These are phyloP conservation scores for Bryum argenteum DNA, from an alignment of 225 moss, liverwort and hornwort genomes.

Conservation along the genomic window DNA sequence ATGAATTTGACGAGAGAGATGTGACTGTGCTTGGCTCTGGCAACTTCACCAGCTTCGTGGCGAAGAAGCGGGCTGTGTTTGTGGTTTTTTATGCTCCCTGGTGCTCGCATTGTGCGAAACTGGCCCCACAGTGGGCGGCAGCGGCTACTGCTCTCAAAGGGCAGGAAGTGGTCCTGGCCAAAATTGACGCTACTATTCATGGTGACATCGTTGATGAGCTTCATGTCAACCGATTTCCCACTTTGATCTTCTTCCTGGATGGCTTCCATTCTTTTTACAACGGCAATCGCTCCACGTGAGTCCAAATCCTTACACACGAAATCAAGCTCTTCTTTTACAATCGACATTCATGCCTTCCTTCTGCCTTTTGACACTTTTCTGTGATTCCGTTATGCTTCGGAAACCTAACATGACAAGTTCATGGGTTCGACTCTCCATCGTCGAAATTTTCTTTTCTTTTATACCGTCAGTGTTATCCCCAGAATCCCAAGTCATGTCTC, in stretches of 20 bases:
- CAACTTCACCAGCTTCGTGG: constrained; percentile 70
- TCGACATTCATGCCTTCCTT: neutral
- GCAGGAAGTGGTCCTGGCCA: constrained; percentile 51
- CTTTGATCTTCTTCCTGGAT: constrained; percentile 68
- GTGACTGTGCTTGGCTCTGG: constrained; percentile 61
- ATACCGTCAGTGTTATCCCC: too few species aligned
- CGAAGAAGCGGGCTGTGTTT: constrained; percentile 49
- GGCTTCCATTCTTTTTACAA: constrained; percentile 53
- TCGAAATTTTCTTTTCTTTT: too few species aligned
- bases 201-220: constrained; percentile 49
- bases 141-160: constrained; percentile 70
- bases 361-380: too few species aligned
- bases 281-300: constrained; percentile 49
- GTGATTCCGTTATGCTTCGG: neutral
- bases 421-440: too few species aligned
- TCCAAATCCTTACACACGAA: neutral
- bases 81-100: constrained; percentile 74
- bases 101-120: constrained; percentile 67
- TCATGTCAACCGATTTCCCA: constrained; percentile 59
- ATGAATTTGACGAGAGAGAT: constrained; percentile 47
- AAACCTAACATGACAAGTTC: neutral
- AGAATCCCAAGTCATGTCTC: too few species aligned
- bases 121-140: constrained; percentile 73
- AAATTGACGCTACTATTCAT: constrained; percentile 65
- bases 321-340: neutral